These are phyloP conservation scores for Eucalyptus sideroxylon DNA, from an alignment of 345 rosid species.

Conservation along the genomic window DNA sequence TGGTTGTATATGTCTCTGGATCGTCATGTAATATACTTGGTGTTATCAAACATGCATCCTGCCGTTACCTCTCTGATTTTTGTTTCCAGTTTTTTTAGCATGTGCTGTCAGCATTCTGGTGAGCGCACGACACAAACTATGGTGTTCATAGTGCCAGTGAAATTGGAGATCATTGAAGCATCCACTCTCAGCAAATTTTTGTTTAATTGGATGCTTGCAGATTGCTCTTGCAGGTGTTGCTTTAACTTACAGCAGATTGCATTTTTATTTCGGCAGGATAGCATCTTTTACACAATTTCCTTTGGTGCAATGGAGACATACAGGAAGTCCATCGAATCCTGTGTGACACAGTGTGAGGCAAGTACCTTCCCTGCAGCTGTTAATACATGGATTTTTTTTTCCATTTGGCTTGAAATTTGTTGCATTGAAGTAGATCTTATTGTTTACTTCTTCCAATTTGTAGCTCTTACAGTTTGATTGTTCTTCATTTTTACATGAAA, in stretches of 20 bases:
- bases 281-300: constrained; percentile 85
- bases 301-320: constrained; percentile 76
- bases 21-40: neutral
- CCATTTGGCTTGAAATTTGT: neutral
- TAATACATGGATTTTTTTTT: neutral
- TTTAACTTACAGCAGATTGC: neutral
- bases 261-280: constrained; percentile 41
- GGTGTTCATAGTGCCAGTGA: neutral
- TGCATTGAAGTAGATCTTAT: neutral
- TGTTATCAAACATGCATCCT: neutral
- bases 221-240: neutral
- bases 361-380: neutral
- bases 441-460: neutral
- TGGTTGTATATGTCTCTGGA: neutral
- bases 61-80: neutral
- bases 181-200: neutral
- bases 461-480: neutral
- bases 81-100: neutral
- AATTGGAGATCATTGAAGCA: neutral
- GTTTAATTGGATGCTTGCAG: neutral
- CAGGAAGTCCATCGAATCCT: constrained; percentile 69
- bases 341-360: constrained; percentile 51
- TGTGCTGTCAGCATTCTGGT: neutral
- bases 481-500: neutral
- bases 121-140: neutral